These are phyloP conservation scores for Pseudofabraea citricarpa DNA, from an alignment of 2,329 filamentous ascomycete species.

Conservation along the genomic window DNA sequence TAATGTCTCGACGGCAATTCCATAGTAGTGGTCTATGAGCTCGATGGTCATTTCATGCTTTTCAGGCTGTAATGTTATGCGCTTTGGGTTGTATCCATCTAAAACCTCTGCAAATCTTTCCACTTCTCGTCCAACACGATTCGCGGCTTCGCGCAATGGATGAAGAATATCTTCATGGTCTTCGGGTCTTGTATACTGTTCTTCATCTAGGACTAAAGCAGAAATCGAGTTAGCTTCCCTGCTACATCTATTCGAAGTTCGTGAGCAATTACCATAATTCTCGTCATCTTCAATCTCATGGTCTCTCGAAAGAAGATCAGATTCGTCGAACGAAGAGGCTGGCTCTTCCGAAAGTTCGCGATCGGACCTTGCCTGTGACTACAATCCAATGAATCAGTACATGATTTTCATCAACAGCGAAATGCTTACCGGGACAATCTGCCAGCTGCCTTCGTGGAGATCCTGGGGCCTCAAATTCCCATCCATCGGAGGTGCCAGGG, in stretches of 20 bases:
- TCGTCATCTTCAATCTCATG: constrained; percentile 20
- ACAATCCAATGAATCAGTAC: not conserved
- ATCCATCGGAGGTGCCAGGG: constrained; percentile 14
- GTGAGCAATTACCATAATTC: too few relatives aligned
- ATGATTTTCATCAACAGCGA: not conserved
- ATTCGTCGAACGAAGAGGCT: constrained; percentile 27
- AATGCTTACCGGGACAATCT: constrained; percentile 22
- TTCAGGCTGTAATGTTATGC: constrained; percentile 42
- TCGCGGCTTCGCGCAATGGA: constrained; percentile 58
- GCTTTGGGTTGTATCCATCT: constrained; percentile 64
- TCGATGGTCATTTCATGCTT: constrained; percentile 63
- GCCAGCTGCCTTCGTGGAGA: constrained; percentile 26
- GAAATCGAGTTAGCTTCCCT: too few relatives aligned
- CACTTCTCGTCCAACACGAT: constrained; percentile 73
- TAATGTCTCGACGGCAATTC: constrained; percentile 44
- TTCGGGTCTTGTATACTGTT: constrained; percentile 27
- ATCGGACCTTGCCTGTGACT: constrained; percentile 22
- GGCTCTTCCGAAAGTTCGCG: constrained; percentile 26
- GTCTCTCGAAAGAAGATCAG: constrained; percentile 28
- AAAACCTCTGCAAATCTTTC: constrained; percentile 81
- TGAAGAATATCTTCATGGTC: constrained; percentile 46
- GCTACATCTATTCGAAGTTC: too few relatives aligned
- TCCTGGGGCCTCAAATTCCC: constrained; percentile 16
- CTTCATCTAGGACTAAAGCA: constrained; percentile 19
- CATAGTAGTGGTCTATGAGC: constrained; percentile 61